A percentile compares a stretch with the other conserved stretches of the same genome.
These are phyloP conservation scores for Neurospora tetrasperma DNA, from an alignment of 495 filamentous ascomycete species.

Conservation along the genomic window DNA sequence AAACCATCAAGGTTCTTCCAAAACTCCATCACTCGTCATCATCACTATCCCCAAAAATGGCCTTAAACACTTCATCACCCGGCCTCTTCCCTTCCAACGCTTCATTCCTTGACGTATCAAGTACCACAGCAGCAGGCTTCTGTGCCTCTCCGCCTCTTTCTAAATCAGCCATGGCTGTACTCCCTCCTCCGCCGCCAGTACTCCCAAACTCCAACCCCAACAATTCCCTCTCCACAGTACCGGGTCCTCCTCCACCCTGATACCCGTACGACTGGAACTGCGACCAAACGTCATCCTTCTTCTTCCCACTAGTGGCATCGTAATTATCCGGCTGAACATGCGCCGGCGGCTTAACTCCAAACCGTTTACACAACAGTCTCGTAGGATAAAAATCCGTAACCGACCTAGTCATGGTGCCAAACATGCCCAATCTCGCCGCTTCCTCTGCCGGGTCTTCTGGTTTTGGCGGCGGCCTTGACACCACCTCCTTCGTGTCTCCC, in stretches of 20 bases:
- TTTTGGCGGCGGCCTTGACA: constrained; percentile 51
- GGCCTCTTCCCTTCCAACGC: constrained; percentile 74
- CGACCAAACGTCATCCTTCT: constrained; percentile 26
- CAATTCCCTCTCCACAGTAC: constrained; percentile 1
- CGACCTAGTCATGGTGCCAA: constrained; percentile 73
- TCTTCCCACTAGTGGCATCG: constrained; percentile 21
- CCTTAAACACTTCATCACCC: constrained; percentile 83
- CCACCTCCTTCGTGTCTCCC: constrained; percentile 27
- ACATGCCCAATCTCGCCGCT: constrained; percentile 90
- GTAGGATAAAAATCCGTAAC: constrained; percentile 68
- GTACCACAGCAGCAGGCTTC: constrained; percentile 9
- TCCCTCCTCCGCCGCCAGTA: constrained; percentile 17
- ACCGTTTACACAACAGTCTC: constrained; percentile 82
- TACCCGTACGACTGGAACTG: constrained; percentile 19
- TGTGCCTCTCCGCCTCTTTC: background rate
- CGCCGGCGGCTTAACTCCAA: constrained; percentile 68
- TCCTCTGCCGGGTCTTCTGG: constrained; percentile 70
- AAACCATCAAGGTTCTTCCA: background rate
- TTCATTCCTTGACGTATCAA: constrained; percentile 76
- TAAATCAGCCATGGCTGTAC: constrained; percentile 12
- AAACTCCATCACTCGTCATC: constrained; percentile 45
- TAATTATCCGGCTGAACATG: constrained; percentile 56
- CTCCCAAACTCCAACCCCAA: constrained; percentile 4
- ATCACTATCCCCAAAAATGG: constrained; percentile 85
- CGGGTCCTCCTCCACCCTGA: background rate